These are phyloP conservation scores for Extremus antarcticus DNA, from an alignment of 495 filamentous ascomycete genomes.

Conservation along the genomic window DNA sequence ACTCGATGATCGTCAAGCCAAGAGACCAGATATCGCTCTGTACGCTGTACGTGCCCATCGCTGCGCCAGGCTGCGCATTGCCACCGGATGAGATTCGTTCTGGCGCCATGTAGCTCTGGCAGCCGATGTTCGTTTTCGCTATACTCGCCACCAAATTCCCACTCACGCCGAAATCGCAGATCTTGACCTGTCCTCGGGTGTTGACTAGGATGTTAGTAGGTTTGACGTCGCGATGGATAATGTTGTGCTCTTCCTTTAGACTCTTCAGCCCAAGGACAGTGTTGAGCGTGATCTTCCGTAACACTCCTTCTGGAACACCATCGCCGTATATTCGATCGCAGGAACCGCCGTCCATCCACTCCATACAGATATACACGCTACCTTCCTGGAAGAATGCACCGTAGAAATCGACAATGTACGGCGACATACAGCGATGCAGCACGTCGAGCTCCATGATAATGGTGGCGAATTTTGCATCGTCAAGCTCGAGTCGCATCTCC, in stretches of 20 bases:
- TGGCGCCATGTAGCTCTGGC: slow-evolving; percentile 98
- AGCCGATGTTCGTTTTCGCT: slow-evolving; percentile 97
- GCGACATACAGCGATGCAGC: slow-evolving; percentile 85
- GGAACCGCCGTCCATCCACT: slow-evolving; percentile 99
- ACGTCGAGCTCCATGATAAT: slow-evolving; percentile 99
- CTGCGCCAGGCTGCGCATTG: slow-evolving; percentile 61
- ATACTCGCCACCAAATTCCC: slow-evolving; percentile 96
- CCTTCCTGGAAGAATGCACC: slow-evolving; percentile 99
- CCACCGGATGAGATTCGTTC: slow-evolving; percentile 86
- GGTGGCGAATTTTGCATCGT: slow-evolving; percentile 90
- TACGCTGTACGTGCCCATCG: slow-evolving; percentile 84
- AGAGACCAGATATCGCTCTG: slow-evolving; percentile 98
- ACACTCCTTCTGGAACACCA: slow-evolving; percentile 76
- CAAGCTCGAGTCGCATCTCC: slow-evolving; percentile 91
- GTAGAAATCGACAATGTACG: slow-evolving; percentile 97
- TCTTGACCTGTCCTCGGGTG: slow-evolving; percentile 82
- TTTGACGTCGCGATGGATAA: slow-evolving; percentile 98
- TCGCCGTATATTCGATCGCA: slow-evolving; percentile 95
- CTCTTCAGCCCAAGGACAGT: slow-evolving; percentile 85
- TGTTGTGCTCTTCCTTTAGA: slow-evolving; percentile 97
- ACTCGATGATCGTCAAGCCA: slow-evolving; percentile 91
- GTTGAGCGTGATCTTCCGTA: slow-evolving; percentile 84
- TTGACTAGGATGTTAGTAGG: slow-evolving; percentile 96
- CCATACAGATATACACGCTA: slow-evolving; percentile 97
- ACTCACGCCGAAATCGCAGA: slow-evolving; percentile 97